These are phyloP conservation scores for Sechiopsis laciniata DNA, from an alignment of 306 rosid genomes.

Conservation along the genomic window DNA sequence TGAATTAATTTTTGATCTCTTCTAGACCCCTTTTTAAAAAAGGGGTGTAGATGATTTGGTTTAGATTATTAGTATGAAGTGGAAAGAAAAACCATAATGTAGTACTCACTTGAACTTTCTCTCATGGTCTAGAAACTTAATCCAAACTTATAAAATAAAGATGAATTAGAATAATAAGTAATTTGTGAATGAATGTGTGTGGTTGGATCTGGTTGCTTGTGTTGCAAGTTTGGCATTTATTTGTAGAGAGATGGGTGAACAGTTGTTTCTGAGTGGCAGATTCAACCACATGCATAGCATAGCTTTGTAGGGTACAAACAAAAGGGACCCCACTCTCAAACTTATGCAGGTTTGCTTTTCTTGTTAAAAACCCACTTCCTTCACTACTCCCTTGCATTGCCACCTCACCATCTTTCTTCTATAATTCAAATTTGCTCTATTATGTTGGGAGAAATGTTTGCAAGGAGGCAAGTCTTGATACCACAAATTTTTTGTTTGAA, in stretches of 20 bases:
- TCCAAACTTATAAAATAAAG: not conserved
- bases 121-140: not conserved
- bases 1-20: too few species aligned
- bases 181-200: not conserved
- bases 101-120: not conserved
- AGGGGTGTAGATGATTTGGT: too few species aligned
- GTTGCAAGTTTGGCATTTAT: conserved; percentile 15
- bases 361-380: not conserved
- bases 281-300: conserved; percentile 21
- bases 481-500: too few species aligned
- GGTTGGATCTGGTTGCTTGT: conserved; percentile 17
- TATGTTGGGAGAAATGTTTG: too few species aligned
- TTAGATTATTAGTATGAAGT: too few species aligned
- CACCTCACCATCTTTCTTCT: not conserved
- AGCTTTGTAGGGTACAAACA: conserved; percentile 13
- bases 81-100: too few species aligned
- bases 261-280: conserved; percentile 16
- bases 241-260: not conserved
- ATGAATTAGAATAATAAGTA: not conserved
- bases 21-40: too few species aligned
- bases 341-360: conserved; percentile 3
- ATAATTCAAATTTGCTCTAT: too few species aligned
- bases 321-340: conserved; percentile 3
- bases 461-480: too few species aligned
- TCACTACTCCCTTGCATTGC: not conserved